phyloP scores from a whole-genome alignment of 805 yeast genomes.

The Yamadazyma laniorum region DNA sequence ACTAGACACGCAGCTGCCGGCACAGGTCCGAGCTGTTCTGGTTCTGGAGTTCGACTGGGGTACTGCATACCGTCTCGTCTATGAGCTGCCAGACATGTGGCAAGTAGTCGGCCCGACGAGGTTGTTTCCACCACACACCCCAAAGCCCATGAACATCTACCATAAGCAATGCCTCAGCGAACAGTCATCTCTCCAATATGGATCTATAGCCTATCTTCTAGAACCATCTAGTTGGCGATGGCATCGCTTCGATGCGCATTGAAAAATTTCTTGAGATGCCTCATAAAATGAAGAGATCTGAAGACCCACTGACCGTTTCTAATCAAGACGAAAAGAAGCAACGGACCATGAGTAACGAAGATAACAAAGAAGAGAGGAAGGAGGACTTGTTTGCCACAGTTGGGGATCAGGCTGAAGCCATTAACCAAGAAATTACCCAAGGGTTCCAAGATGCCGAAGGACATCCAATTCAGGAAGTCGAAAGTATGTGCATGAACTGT shows the following conservation, averaged over 20 bases:
- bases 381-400: slow-evolving; percentile 29
- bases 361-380: slow-evolving; percentile 1
- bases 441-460: slow-evolving; percentile 85
- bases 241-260: slow-evolving; percentile 4
- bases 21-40: too few species aligned
- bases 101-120: too few species aligned
- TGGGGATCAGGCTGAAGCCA: slow-evolving; percentile 40
- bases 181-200: too few species aligned
- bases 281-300: slow-evolving; percentile 19
- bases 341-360: slow-evolving; percentile 7
- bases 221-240: slow-evolving; percentile 3
- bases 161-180: too few species aligned
- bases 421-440: slow-evolving; percentile 49
- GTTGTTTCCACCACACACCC: too few species aligned
- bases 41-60: too few species aligned
- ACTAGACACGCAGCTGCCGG: too few species aligned
- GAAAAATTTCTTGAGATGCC: slow-evolving; percentile 5
- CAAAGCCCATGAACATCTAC: too few species aligned
- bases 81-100: too few species aligned
- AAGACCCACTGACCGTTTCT: slow-evolving; percentile 12
- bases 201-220: too few species aligned
- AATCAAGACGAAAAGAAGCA: slow-evolving; percentile 16
- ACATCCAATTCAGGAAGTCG: slow-evolving; percentile 92
- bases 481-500: slow-evolving; percentile 96
- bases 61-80: too few species aligned